Evolutionary conservation across 2,329 filamentous ascomycete genomes (phyloP).

Genomic region (Helicocarpus griseus): DNA sequence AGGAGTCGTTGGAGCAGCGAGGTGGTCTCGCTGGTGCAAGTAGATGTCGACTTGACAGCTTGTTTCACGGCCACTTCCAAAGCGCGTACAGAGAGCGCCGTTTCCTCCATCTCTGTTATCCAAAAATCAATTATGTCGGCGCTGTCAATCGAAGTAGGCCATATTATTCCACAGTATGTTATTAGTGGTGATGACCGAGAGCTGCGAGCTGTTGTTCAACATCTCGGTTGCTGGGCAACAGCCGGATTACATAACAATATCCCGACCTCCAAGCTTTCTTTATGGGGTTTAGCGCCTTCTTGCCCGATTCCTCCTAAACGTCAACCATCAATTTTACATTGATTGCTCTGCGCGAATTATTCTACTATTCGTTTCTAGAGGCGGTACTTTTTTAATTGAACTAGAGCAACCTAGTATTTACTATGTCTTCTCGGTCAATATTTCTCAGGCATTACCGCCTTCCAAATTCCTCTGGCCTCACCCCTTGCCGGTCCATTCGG

Average conservation of each 20-base stretch:
- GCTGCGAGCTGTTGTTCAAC: background rate
- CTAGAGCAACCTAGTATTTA: background rate
- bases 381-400: background rate
- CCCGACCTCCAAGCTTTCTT: background rate
- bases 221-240: slow-evolving; percentile 3
- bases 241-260: background rate
- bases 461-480: slow-evolving; percentile 10
- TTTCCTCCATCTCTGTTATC: slow-evolving; percentile 2
- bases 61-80: slow-evolving; percentile 41
- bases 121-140: background rate
- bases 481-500: background rate
- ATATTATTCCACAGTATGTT: background rate
- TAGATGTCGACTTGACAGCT: slow-evolving; percentile 44
- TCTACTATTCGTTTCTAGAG: too few relatives aligned
- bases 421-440: background rate
- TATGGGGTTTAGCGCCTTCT: background rate
- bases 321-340: background rate
- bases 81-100: slow-evolving; percentile 15
- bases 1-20: slow-evolving; percentile 31
- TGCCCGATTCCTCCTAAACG: background rate
- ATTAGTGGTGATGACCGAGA: background rate
- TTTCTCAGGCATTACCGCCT: slow-evolving; percentile 1
- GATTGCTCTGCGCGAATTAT: too few relatives aligned
- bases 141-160: background rate
- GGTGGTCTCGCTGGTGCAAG: slow-evolving; percentile 41